These are phyloP conservation scores for Aeschynomene evenia DNA, from an alignment of 306 rosid species.

Conservation along the genomic window DNA sequence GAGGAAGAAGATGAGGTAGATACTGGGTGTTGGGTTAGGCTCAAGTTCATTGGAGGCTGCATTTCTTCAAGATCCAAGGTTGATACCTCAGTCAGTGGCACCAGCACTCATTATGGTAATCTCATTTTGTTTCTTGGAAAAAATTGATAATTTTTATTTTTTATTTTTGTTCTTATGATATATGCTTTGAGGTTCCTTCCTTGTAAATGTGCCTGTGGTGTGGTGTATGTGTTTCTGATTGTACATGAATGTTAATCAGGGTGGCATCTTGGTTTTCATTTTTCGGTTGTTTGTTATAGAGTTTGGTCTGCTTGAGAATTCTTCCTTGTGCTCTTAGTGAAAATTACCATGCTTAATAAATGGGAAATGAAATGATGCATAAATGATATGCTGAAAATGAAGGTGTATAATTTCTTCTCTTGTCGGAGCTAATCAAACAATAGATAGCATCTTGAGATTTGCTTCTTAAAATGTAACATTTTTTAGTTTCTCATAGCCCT, in stretches of 20 bases:
- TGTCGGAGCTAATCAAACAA: slow-evolving; percentile 8
- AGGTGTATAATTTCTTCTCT: background rate
- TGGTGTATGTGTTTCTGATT: slow-evolving; percentile 29
- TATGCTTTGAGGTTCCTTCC: slow-evolving; percentile 18
- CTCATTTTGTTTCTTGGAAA: slow-evolving; percentile 21
- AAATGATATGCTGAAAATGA: background rate
- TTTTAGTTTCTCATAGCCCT: background rate
- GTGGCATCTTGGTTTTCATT: background rate
- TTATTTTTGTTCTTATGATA: background rate
- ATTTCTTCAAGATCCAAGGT: slow-evolving; percentile 99
- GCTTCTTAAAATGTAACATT: background rate
- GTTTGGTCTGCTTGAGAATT: background rate
- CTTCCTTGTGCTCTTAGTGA: slow-evolving; percentile 2
- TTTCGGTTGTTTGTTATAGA: slow-evolving; percentile 16
- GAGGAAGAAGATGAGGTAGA: slow-evolving; percentile 51
- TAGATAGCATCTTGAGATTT: slow-evolving; percentile 26
- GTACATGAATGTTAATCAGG: background rate
- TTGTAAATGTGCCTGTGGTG: background rate
- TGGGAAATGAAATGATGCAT: slow-evolving; percentile 1
- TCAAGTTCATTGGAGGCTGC: slow-evolving; percentile 85
- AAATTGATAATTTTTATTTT: background rate
- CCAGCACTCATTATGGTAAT: slow-evolving; percentile 81
- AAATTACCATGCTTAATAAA: slow-evolving; percentile 13
- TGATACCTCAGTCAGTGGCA: slow-evolving; percentile 82
- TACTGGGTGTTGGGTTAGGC: slow-evolving; percentile 81